phyloP scores from a whole-genome alignment of 2,329 filamentous ascomycete genomes.

The Daldinia eschscholtzii region DNA sequence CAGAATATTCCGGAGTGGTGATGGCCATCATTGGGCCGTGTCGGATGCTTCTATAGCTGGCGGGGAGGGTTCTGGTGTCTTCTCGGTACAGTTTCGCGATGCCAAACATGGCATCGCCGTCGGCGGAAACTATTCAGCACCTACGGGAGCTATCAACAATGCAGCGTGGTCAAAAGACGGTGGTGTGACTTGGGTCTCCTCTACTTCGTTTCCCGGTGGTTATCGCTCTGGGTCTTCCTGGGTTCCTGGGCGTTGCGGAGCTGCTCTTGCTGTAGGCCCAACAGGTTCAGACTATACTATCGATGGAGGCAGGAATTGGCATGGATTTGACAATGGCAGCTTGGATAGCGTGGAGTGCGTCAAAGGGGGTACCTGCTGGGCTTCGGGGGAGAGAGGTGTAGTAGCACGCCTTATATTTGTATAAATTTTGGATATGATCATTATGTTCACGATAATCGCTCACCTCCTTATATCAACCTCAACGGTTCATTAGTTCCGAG shows the following conservation, averaged over 20 bases:
- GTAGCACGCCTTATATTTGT: constrained; percentile 43
- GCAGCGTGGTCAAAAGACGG: constrained; percentile 53
- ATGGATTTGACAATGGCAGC: constrained; percentile 49
- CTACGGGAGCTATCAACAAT: constrained; percentile 40
- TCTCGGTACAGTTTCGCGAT: constrained; percentile 53
- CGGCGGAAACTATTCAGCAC: constrained; percentile 51
- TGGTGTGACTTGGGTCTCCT: constrained; percentile 48
- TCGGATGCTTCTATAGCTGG: constrained; percentile 48
- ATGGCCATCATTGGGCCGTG: constrained; percentile 49
- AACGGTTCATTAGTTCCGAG: too few relatives aligned
- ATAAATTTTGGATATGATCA: not conserved
- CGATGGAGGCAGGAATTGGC: constrained; percentile 51
- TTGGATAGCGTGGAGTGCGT: constrained; percentile 53
- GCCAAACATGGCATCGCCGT: constrained; percentile 48
- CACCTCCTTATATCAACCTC: too few relatives aligned
- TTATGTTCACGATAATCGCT: not conserved
- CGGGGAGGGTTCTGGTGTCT: constrained; percentile 49
- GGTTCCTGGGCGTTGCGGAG: constrained; percentile 45
- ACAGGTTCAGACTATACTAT: constrained; percentile 52
- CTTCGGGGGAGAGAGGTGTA: constrained; percentile 50
- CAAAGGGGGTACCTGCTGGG: constrained; percentile 49
- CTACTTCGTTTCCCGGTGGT: constrained; percentile 48
- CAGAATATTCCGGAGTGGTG: constrained; percentile 48
- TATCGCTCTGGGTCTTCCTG: constrained; percentile 53
- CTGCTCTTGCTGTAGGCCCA: constrained; percentile 52